Conservation (phyloP, 2,329 filamentous ascomycete species). For the Bipolaris sorokiniana region DNA sequence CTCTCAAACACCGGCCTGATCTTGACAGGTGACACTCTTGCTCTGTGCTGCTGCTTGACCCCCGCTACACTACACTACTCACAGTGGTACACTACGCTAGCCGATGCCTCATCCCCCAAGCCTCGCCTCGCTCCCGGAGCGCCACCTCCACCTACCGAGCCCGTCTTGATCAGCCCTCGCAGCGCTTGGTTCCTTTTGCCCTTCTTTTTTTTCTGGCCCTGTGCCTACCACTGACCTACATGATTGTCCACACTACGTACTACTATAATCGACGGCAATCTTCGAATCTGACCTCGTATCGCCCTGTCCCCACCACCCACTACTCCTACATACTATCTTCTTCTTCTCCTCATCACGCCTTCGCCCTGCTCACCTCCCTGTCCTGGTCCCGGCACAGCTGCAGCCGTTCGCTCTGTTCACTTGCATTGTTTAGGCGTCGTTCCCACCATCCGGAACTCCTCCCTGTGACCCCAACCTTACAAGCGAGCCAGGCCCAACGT, state of each 20-base stretch:
- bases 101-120: not conserved
- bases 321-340: not conserved
- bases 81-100: slow-evolving; percentile 4
- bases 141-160: not conserved
- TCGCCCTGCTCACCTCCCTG: not conserved
- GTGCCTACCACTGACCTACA: not conserved
- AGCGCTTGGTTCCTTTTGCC: not conserved
- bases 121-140: slow-evolving; percentile 5
- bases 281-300: too few species aligned
- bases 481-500: slow-evolving; percentile 8
- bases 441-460: slow-evolving; percentile 7
- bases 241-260: too few species aligned
- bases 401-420: not conserved
- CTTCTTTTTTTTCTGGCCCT: not conserved
- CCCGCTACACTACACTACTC: slow-evolving; percentile 13
- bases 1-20: not conserved
- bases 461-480: slow-evolving; percentile 6
- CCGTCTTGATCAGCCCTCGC: not conserved
- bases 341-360: not conserved
- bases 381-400: not conserved
- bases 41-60: slow-evolving; percentile 3
- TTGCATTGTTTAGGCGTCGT: not conserved
- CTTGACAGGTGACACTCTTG: not conserved
- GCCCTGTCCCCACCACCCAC: not conserved
- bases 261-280: not conserved